phyloP scores from a whole-genome alignment of 176 grass and related monocot genomes.

The Tuctoria greenei region DNA sequence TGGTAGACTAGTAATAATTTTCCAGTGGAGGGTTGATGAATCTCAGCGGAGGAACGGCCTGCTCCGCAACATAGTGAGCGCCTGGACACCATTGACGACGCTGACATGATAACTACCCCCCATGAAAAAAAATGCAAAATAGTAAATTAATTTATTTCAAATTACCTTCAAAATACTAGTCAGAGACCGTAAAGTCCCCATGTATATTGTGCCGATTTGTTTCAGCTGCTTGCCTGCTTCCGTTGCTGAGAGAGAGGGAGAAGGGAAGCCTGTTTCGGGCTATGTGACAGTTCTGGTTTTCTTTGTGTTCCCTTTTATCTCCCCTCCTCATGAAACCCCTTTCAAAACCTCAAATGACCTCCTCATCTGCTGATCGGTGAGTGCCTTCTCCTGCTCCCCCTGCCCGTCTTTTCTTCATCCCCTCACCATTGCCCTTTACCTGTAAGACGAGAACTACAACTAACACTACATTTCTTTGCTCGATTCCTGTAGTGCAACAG shows the following conservation, averaged over 20 bases:
- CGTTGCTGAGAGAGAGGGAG: neutral
- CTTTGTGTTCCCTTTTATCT: conserved; percentile 49
- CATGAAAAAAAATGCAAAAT: too few species aligned
- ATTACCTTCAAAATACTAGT: too few species aligned
- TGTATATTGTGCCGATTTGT: conserved; percentile 51
- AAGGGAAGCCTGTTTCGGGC: conserved; percentile 46
- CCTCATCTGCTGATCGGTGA: conserved; percentile 38
- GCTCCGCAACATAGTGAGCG: too few species aligned
- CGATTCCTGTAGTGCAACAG: too few species aligned
- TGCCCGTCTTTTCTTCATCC: conserved; percentile 39
- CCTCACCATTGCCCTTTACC: conserved; percentile 26
- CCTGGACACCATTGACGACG: too few species aligned
- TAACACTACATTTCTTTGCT: too few species aligned
- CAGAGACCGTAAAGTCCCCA: too few species aligned
- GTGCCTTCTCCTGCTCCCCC: conserved; percentile 36
- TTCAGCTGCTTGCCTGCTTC: conserved; percentile 38
- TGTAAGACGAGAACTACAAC: conserved; percentile 25
- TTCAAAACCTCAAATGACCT: conserved; percentile 49
- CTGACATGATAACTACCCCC: too few species aligned
- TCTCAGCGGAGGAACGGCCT: too few species aligned
- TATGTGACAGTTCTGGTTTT: conserved; percentile 57
- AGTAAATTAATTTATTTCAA: too few species aligned
- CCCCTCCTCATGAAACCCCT: conserved; percentile 56
- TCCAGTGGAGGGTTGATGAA: too few species aligned
- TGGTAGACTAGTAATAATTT: too few species aligned